phyloP scores from a whole-genome alignment of 352 stramenopile genomes.

The Phytophthora quininea region DNA sequence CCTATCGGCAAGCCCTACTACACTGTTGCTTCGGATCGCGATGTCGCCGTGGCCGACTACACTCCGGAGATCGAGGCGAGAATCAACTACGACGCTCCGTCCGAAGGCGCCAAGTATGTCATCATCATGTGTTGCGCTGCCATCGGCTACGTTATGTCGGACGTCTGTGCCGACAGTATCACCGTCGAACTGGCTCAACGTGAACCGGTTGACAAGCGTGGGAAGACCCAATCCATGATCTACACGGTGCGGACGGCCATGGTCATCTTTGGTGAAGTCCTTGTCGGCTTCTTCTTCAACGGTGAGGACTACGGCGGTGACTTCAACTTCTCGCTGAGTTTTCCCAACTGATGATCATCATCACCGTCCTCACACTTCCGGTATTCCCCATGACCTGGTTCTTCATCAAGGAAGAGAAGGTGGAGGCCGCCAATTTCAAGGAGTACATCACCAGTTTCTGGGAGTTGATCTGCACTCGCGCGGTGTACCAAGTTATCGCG shows the following conservation, averaged over 20 bases:
- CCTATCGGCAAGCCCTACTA: conserved; percentile 58
- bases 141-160: conserved; percentile 28
- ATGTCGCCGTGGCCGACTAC: conserved; percentile 30
- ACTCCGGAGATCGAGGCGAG: conserved; percentile 24
- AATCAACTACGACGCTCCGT: conserved; percentile 43
- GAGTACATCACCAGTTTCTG: conserved; percentile 39
- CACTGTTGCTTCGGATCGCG: conserved; percentile 15
- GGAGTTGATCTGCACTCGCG: conserved; percentile 31
- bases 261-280: conserved; percentile 41
- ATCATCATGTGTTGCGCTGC: conserved; percentile 34
- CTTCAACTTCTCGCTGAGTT: conserved; percentile 29
- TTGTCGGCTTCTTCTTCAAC: conserved; percentile 61
- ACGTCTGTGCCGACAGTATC: conserved; percentile 42
- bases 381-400: conserved; percentile 41
- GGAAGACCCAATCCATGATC: conserved; percentile 52
- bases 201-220: conserved; percentile 49
- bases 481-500: conserved; percentile 42
- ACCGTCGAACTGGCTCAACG: conserved; percentile 58
- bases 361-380: conserved; percentile 26
- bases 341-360: conserved; percentile 48
- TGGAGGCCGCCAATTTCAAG: conserved; percentile 26
- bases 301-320: conserved; percentile 27
- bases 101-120: conserved; percentile 35
- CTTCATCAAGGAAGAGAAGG: conserved; percentile 40
- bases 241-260: conserved; percentile 46